These are phyloP conservation scores for Backusella luteola DNA, from an alignment of 192 early-diverging fungal species.

Conservation along the genomic window DNA sequence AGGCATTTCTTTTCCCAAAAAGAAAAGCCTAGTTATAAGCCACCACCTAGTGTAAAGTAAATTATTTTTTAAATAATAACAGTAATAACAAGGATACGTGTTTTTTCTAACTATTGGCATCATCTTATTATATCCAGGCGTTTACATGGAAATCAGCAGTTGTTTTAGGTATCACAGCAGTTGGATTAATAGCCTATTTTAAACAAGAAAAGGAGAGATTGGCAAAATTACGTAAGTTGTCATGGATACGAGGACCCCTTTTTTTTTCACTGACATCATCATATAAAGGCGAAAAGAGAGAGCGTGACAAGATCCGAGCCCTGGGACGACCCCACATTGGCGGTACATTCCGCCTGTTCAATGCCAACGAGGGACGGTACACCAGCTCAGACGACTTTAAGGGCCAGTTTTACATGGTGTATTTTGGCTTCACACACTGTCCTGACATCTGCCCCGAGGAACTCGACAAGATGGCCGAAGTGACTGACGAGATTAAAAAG, in stretches of 20 bases:
- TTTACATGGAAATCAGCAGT: constrained; percentile 50
- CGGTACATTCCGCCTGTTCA: constrained; percentile 82
- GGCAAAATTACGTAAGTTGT: constrained; percentile 39
- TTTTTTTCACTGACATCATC: not conserved
- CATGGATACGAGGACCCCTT: not conserved
- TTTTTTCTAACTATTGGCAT: not conserved
- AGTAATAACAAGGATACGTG: not conserved
- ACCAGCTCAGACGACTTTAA: constrained; percentile 75
- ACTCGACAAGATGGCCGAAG: constrained; percentile 94
- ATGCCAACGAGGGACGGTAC: constrained; percentile 67
- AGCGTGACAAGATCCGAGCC: constrained; percentile 36
- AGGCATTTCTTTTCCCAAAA: not conserved
- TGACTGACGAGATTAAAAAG: constrained; percentile 64
- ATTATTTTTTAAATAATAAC: not conserved
- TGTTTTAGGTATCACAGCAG: constrained; percentile 58
- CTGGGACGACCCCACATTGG: constrained; percentile 89
- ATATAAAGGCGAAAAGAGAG: constrained; percentile 31
- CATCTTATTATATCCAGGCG: constrained; percentile 17
- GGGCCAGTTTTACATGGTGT: constrained; percentile 86
- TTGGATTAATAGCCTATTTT: constrained; percentile 63
- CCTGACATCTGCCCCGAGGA: constrained; percentile 99
- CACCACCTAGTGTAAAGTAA: not conserved
- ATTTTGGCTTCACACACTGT: constrained; percentile 99
- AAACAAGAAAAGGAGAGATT: constrained; percentile 60
- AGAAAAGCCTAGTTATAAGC: not conserved